A percentile compares a stretch with the other conserved stretches of the same genome.
phyloP scores from a whole-genome alignment of 2,329 filamentous ascomycete genomes.

The Fusarium torulosum region DNA sequence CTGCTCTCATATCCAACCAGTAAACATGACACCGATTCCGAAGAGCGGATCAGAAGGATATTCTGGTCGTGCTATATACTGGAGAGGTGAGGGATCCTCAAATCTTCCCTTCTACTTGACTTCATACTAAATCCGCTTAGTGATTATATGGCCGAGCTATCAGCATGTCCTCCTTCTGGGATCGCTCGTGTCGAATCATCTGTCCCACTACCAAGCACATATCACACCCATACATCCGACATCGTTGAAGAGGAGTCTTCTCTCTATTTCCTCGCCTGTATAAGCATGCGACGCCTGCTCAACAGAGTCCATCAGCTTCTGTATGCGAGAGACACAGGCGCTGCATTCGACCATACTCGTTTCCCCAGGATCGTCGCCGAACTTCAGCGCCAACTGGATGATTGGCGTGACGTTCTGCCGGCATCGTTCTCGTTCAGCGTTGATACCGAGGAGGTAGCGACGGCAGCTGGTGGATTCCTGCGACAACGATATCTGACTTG shows the following conservation, averaged over 20 bases:
- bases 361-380: slow-evolving; percentile 64
- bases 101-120: fast-evolving
- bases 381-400: slow-evolving; percentile 62
- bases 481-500: slow-evolving; percentile 65
- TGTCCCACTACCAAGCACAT: slow-evolving; percentile 61
- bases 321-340: slow-evolving; percentile 61
- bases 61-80: slow-evolving; percentile 69
- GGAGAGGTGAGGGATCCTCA: slow-evolving; percentile 55
- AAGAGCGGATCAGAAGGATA: slow-evolving; percentile 63
- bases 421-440: slow-evolving; percentile 58
- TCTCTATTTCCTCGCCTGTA: slow-evolving; percentile 66
- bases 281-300: slow-evolving; percentile 63
- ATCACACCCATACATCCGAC: slow-evolving; percentile 58
- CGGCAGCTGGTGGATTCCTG: slow-evolving; percentile 62
- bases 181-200: slow-evolving; percentile 65
- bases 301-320: slow-evolving; percentile 64
- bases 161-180: slow-evolving; percentile 63
- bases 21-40: slow-evolving; percentile 54
- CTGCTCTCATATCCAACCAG: slow-evolving; percentile 59
- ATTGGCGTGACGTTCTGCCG: slow-evolving; percentile 62
- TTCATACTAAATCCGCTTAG: slow-evolving; percentile 43
- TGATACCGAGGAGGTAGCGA: slow-evolving; percentile 47
- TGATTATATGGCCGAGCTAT: slow-evolving; percentile 66
- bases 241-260: slow-evolving; percentile 61
- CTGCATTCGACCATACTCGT: slow-evolving; percentile 58